A percentile compares a stretch with the other conserved stretches of the same genome.
These are phyloP conservation scores for Wickerhamomyces tratensis DNA, from an alignment of 805 yeast genomes.

Conservation along the genomic window DNA sequence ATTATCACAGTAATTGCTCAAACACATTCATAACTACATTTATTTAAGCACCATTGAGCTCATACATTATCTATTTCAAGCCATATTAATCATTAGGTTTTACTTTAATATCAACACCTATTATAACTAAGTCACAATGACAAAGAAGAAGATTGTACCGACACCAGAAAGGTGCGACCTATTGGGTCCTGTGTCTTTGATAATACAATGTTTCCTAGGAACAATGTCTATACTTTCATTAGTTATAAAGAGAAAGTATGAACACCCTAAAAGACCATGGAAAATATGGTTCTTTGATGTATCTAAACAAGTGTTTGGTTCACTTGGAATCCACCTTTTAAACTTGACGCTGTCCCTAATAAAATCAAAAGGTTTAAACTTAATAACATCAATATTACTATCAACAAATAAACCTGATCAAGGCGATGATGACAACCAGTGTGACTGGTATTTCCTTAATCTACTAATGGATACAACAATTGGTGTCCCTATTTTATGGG, in stretches of 20 bases:
- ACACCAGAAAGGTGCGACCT: slow-evolving; percentile 37
- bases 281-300: slow-evolving; percentile 86
- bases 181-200: slow-evolving; percentile 78
- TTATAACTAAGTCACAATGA: not conserved
- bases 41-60: too few relatives aligned
- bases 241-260: slow-evolving; percentile 67
- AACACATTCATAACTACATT: too few relatives aligned
- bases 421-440: slow-evolving; percentile 52
- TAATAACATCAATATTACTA: slow-evolving; percentile 1
- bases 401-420: slow-evolving; percentile 9
- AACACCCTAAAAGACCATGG: slow-evolving; percentile 83
- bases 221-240: slow-evolving; percentile 64
- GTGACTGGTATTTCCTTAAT: slow-evolving; percentile 92
- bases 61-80: too few relatives aligned
- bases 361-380: slow-evolving; percentile 23
- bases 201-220: slow-evolving; percentile 73
- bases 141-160: not conserved
- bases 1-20: too few relatives aligned
- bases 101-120: too few relatives aligned
- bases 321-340: slow-evolving; percentile 72
- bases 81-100: too few relatives aligned
- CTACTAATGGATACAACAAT: slow-evolving; percentile 86
- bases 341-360: slow-evolving; percentile 66
- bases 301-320: slow-evolving; percentile 81
- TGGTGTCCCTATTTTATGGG: slow-evolving; percentile 79